These are phyloP conservation scores for Lactarius sp. DNA, from an alignment of 768 basidiomycete genomes.

Conservation along the genomic window DNA sequence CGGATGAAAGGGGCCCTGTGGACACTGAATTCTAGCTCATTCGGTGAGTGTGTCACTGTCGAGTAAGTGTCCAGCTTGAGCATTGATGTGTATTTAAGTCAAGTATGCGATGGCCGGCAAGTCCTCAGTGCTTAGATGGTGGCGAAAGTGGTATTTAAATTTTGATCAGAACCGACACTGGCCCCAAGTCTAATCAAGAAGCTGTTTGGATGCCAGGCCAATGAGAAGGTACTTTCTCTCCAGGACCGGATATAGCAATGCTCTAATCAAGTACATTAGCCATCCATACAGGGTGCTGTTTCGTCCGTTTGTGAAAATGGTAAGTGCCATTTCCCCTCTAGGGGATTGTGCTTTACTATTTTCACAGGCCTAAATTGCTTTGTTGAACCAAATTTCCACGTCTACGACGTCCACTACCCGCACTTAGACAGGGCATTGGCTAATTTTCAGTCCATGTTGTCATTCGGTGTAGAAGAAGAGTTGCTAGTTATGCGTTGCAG, in stretches of 20 bases:
- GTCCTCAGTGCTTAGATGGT: constrained; percentile 1
- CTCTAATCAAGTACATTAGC: constrained; percentile 35
- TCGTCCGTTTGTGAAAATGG: constrained; percentile 60
- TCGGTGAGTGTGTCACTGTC: constrained; percentile 40
- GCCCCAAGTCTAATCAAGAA: constrained; percentile 52
- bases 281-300: constrained; percentile 72
- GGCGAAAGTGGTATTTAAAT: neutral
- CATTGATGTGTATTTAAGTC: constrained; percentile 27
- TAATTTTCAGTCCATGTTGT: constrained; percentile 38
- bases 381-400: constrained; percentile 53
- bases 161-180: constrained; percentile 53
- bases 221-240: constrained; percentile 60
- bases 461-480: constrained; percentile 32
- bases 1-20: constrained; percentile 91
- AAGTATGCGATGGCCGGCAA: constrained; percentile 42
- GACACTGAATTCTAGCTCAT: constrained; percentile 60
- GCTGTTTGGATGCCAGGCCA: constrained; percentile 70
- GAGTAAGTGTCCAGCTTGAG: neutral
- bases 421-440: constrained; percentile 37
- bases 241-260: neutral
- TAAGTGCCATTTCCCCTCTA: constrained; percentile 31
- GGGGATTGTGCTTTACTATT: constrained; percentile 6
- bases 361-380: constrained; percentile 54
- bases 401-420: constrained; percentile 48
- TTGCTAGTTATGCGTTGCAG: constrained; percentile 39